phyloP scores from a whole-genome alignment of 1,284 basidiomycete genomes.

The Boletus sp. region DNA sequence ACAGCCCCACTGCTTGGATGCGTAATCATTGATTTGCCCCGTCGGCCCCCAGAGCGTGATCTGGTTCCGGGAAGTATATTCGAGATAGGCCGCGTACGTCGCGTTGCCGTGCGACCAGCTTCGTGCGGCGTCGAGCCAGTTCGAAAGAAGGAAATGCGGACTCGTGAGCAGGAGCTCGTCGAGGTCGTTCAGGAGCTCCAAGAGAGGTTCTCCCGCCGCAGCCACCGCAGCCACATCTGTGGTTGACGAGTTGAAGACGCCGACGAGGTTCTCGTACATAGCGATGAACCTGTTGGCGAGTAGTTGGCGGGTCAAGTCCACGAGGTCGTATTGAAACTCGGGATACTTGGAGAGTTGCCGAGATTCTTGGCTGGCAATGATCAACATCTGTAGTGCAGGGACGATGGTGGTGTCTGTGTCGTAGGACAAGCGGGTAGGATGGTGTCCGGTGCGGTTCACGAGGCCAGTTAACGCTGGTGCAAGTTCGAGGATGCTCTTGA shows the following conservation, averaged over 20 bases:
- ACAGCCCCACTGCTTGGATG: slow-evolving; percentile 45
- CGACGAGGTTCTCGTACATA: slow-evolving; percentile 33
- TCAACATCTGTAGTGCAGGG: slow-evolving; percentile 35
- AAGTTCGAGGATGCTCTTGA: slow-evolving; percentile 41
- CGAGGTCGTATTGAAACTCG: slow-evolving; percentile 42
- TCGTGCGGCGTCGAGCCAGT: slow-evolving; percentile 38
- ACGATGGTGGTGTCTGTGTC: slow-evolving; percentile 38
- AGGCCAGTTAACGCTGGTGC: slow-evolving; percentile 35
- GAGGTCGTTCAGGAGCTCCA: slow-evolving; percentile 35
- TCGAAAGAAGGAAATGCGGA: slow-evolving; percentile 36
- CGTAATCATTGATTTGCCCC: slow-evolving; percentile 43
- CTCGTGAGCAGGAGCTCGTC: slow-evolving; percentile 37
- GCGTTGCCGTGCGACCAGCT: slow-evolving; percentile 30
- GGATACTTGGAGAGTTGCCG: slow-evolving; percentile 24
- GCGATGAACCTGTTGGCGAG: slow-evolving; percentile 40
- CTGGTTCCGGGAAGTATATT: slow-evolving; percentile 43
- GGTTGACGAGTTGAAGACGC: slow-evolving; percentile 26
- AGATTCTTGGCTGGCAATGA: slow-evolving; percentile 28
- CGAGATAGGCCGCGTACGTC: slow-evolving; percentile 37
- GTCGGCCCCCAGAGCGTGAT: slow-evolving; percentile 45
- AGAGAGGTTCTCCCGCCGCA: slow-evolving; percentile 27
- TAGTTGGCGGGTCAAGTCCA: slow-evolving; percentile 41
- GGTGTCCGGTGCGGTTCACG: slow-evolving; percentile 33
- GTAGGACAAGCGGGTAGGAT: slow-evolving; percentile 38
- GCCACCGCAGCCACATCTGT: slow-evolving; percentile 23